Base-by-base conservation (phyloP, 2,329 filamentous ascomycete genomes). In the Colletotrichum euphorbiae region DNA sequence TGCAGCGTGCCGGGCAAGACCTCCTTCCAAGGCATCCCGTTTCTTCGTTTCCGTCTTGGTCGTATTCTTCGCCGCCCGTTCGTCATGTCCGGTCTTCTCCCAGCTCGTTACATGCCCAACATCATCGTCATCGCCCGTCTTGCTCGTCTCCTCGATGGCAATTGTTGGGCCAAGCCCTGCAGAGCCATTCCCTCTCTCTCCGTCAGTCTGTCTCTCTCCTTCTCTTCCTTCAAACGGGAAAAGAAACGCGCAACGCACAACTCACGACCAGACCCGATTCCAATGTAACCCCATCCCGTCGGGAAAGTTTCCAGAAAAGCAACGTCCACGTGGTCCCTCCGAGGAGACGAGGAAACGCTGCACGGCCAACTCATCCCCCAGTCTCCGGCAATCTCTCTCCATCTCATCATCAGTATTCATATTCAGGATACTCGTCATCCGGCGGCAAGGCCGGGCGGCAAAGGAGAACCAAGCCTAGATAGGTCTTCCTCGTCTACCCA, bases 291-390 rank as follows among this genome's bases (percentile, higher is more conserved):
- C 45, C 28, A 28, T 45, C 48, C 50, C 33, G 50, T 62, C 50
- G 13, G 46, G 36, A 45, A 51, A 19, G 64, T 67, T 67, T 67
- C 59, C 64, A 63, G 36, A 63, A 67, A 67, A 67, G 64, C 64
- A 67, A 63, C 43, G 31, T 50, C n/a, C 43, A 33, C 64, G 50
- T 45, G 50, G 43, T 15, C 13, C 11, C 19, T 46, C 45, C n/a
- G 42, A 42, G 6, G 33, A n/a, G 24, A 21, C n/a, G 24, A 19
- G 28, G 19, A 17, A 42, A 19, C 19, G n/a, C 24, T 56, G 52
- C 52, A 24, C 17, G 36, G 52, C 52, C 52, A 56, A 28, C 52
- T 56, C 52, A 45, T 46, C 11, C 36, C 36, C 11, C 36, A 38
- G 13, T 38, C 36, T 38, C 36, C 11, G 45, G 28, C 62, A 33